Evolutionary conservation across 139 green algal genomes (phyloP).

Genomic region (Asterochloris erici): DNA sequence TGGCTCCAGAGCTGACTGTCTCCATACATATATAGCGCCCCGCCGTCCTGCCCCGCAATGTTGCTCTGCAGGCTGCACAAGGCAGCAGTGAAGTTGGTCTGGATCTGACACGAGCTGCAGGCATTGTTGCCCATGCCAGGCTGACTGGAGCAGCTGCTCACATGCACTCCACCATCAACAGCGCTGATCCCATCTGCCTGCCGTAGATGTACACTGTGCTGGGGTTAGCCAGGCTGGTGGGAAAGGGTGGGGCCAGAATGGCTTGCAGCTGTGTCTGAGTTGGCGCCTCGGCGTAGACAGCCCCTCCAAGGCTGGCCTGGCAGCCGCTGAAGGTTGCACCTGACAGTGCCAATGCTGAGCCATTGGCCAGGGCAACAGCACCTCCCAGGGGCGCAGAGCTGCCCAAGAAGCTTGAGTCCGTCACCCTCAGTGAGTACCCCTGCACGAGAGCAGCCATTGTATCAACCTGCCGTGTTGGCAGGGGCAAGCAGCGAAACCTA

Average conservation of each 20-base stretch:
- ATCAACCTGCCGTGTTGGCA: too few species aligned
- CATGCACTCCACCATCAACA: too few species aligned
- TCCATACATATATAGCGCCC: constrained; percentile 8
- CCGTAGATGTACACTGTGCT: constrained; percentile 1
- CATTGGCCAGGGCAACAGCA: constrained; percentile 10
- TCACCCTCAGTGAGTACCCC: background rate
- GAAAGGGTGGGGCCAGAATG: background rate
- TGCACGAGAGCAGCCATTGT: background rate
- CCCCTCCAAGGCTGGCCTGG: background rate
- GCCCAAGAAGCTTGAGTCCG: background rate
- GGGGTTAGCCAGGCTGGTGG: background rate
- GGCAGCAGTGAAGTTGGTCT: background rate
- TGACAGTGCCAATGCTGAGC: background rate
- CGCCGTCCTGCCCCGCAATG: background rate
- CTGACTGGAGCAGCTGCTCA: too few species aligned
- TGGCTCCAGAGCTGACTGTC: constrained; percentile 14
- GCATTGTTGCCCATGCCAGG: too few species aligned
- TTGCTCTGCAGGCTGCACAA: background rate
- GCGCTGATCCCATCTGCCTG: constrained; percentile 1
- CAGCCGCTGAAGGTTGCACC: constrained; percentile 3
- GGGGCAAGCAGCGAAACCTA: too few species aligned
- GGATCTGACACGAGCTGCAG: too few species aligned
- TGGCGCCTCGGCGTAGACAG: background rate
- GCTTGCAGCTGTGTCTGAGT: background rate
- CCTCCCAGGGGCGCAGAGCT: background rate